These are phyloP conservation scores for Cercospora sojina DNA, from an alignment of 2,329 filamentous ascomycete species.

Conservation along the genomic window DNA sequence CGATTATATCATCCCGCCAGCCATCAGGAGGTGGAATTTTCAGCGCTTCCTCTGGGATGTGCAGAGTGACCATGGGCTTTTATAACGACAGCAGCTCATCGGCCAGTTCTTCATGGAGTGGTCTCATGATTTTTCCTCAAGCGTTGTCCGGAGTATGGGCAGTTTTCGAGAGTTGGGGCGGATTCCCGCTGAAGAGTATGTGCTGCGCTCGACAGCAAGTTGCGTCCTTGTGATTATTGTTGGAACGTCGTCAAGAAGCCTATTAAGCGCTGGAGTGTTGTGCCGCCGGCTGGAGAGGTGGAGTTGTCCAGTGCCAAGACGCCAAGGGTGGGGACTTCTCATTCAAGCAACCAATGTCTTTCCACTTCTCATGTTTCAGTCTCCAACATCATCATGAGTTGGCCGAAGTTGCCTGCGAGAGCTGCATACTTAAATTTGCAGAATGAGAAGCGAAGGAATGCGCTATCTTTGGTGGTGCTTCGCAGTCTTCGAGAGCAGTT, in stretches of 20 bases:
- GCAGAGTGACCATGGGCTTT: neutral
- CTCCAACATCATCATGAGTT: conserved; percentile 39
- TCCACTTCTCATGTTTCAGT: conserved; percentile 42
- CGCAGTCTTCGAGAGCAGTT: conserved; percentile 20
- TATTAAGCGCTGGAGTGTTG: neutral
- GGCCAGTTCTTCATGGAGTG: neutral
- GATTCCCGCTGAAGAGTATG: neutral
- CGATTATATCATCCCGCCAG: neutral
- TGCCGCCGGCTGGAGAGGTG: neutral
- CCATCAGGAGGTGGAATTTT: neutral
- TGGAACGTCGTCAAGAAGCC: neutral
- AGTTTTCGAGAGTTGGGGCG: neutral
- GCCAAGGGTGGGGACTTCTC: neutral
- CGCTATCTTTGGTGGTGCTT: conserved; percentile 19
- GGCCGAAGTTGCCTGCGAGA: conserved; percentile 21
- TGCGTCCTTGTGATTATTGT: neutral
- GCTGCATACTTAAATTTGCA: conserved; percentile 21
- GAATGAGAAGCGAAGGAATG: conserved; percentile 23
- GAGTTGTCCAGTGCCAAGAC: neutral
- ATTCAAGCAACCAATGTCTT: conserved; percentile 13
- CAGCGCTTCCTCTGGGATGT: neutral
- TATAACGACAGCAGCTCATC: neutral
- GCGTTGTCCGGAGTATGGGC: neutral
- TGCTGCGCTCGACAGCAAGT: neutral
- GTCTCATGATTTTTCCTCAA: neutral